These are phyloP conservation scores for Neoarthrinium moseri DNA, from an alignment of 2,329 filamentous ascomycete species.

Conservation along the genomic window DNA sequence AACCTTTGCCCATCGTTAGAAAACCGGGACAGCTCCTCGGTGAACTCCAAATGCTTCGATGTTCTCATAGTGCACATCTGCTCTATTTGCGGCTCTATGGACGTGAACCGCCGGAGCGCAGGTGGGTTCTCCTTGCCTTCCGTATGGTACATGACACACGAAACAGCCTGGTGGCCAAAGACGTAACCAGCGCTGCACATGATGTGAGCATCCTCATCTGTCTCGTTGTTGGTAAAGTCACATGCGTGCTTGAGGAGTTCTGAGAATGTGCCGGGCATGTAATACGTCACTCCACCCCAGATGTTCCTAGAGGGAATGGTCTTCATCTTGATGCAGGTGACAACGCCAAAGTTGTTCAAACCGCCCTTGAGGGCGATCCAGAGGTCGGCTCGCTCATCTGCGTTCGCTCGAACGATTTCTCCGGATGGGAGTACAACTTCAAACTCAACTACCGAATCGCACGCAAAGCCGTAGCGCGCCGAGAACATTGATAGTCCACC, in stretches of 20 bases:
- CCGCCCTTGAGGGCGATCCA: constrained; percentile 18
- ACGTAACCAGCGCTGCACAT: constrained; percentile 15
- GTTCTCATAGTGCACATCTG: constrained; percentile 15
- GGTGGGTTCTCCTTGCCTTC: constrained; percentile 15
- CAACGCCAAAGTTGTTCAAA: constrained; percentile 18
- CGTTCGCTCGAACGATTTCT: constrained; percentile 12
- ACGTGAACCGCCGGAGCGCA: constrained; percentile 16
- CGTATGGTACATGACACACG: constrained; percentile 19
- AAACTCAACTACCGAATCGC: constrained; percentile 18
- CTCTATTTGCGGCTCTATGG: constrained; percentile 16
- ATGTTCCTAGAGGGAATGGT: constrained; percentile 10
- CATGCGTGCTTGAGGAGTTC: constrained; percentile 13
- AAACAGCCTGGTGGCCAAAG: constrained; percentile 15
- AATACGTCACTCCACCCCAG: constrained; percentile 17
- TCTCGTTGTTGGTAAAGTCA: constrained; percentile 16
- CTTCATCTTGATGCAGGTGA: constrained; percentile 16
- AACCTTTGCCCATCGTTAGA: constrained; percentile 10
- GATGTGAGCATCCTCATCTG: constrained; percentile 14
- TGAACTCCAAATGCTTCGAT: constrained; percentile 15
- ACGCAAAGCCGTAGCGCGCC: constrained; percentile 15
- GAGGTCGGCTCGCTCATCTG: constrained; percentile 15
- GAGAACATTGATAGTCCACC: constrained; percentile 14
- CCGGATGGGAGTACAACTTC: constrained; percentile 15
- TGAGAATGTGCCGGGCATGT: constrained; percentile 14
- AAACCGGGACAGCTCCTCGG: constrained; percentile 14